These are phyloP conservation scores for Fusarium concolor DNA, from an alignment of 2,329 filamentous ascomycete genomes.

Conservation along the genomic window DNA sequence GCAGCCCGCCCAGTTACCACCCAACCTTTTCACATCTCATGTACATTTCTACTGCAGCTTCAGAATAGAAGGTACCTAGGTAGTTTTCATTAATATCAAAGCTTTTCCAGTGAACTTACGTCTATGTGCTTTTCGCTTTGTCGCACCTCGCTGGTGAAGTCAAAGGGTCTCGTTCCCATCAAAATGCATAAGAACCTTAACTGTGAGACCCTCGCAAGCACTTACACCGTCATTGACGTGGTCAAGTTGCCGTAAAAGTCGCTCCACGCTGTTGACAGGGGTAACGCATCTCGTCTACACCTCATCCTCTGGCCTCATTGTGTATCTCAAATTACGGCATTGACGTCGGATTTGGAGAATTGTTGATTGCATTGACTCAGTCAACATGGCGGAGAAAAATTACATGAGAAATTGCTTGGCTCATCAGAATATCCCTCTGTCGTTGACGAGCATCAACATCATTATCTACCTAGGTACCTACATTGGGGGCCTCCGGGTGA, in stretches of 20 bases:
- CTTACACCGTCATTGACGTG: constrained; percentile 35
- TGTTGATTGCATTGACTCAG: constrained; percentile 15
- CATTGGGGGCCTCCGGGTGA: constrained; percentile 16
- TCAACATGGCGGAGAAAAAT: not conserved
- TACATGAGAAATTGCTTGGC: constrained; percentile 17
- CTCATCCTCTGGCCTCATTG: constrained; percentile 39
- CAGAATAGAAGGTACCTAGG: not conserved
- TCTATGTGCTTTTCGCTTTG: not conserved
- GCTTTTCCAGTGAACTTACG: not conserved
- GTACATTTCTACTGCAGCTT: not conserved
- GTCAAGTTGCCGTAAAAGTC: constrained; percentile 22
- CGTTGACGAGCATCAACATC: constrained; percentile 28
- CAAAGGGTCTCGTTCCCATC: not conserved
- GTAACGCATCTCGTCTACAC: constrained; percentile 14
- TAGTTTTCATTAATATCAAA: constrained; percentile 10
- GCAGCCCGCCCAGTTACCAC: constrained; percentile 26
- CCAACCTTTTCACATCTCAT: constrained; percentile 5
- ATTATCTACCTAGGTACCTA: constrained; percentile 10
- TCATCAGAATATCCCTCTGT: constrained; percentile 24
- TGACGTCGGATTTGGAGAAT: constrained; percentile 15
- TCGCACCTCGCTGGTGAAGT: not conserved
- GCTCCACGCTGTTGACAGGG: constrained; percentile 22
- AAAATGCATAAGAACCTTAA: constrained; percentile 20
- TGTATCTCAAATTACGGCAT: constrained; percentile 27
- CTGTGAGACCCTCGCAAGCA: constrained; percentile 6